phyloP scores from a whole-genome alignment of 495 filamentous ascomycete genomes.

The Neurospora pannonica region DNA sequence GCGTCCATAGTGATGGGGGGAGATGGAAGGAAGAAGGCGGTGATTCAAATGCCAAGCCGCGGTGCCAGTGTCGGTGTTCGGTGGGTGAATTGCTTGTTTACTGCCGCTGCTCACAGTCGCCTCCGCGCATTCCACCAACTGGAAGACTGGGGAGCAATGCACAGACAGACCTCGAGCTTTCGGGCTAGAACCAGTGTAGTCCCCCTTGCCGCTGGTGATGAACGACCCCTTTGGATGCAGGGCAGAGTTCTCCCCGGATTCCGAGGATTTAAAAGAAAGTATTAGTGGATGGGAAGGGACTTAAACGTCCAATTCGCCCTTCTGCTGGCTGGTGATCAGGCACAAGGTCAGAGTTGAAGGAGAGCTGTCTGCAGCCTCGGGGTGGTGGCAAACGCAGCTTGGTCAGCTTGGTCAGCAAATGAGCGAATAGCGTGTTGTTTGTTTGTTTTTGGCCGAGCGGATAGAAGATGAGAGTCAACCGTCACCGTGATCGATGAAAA shows the following conservation, averaged over 20 bases:
- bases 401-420: not conserved
- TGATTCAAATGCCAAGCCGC: not conserved
- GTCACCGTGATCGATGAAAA: not conserved
- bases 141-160: not conserved
- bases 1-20: not conserved
- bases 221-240: not conserved
- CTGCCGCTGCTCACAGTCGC: not conserved
- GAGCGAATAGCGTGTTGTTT: not conserved
- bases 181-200: not conserved
- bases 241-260: not conserved
- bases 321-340: not conserved
- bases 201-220: not conserved
- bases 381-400: not conserved
- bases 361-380: not conserved
- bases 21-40: not conserved
- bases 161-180: not conserved
- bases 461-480: not conserved
- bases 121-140: not conserved
- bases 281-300: not conserved
- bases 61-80: not conserved
- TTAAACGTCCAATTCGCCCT: not conserved
- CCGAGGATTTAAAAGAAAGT: not conserved
- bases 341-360: not conserved
- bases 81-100: not conserved
- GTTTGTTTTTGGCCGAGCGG: not conserved